Conservation (phyloP, 208 protist species). For the Jaenimonas drosophilae region DNA sequence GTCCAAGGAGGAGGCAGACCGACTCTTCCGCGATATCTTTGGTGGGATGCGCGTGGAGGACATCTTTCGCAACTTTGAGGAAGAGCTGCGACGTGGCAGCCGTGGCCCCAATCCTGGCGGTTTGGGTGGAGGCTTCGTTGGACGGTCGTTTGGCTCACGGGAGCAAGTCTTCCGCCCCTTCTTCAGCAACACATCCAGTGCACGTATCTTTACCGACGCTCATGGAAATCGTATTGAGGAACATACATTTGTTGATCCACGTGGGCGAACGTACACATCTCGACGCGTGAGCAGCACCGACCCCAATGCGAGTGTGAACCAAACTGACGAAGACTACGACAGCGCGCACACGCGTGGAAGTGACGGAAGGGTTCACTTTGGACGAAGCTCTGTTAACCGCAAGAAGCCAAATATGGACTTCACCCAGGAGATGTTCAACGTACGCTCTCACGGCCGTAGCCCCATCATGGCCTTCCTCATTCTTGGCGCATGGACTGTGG, state of each 20-base stretch:
- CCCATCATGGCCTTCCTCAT: conserved; percentile 62
- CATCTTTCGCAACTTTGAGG: conserved; percentile 77
- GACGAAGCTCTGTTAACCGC: conserved; percentile 35
- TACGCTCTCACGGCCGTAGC: conserved; percentile 63
- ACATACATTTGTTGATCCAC: conserved; percentile 47
- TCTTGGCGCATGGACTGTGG: conserved; percentile 40
- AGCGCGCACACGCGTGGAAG: conserved; percentile 18
- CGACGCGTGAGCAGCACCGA: conserved; percentile 44
- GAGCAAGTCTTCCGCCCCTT: conserved; percentile 59
- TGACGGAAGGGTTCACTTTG: conserved; percentile 54
- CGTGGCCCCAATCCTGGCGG: conserved; percentile 8
- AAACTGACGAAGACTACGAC: conserved; percentile 47
- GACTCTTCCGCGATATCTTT: conserved; percentile 79
- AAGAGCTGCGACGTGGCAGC: conserved; percentile 45
- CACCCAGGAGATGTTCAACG: conserved; percentile 41
- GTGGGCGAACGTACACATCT: conserved; percentile 63
- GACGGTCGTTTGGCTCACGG: conserved; percentile 16
- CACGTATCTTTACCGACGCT: conserved; percentile 45
- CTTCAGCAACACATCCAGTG: conserved; percentile 30
- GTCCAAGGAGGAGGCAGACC: conserved; percentile 81
- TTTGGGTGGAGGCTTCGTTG: conserved; percentile 17
- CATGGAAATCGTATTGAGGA: conserved; percentile 83
- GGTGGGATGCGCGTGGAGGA: conserved; percentile 79
- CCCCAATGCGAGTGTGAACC: conserved; percentile 60
- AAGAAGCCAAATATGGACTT: conserved; percentile 44